Base-by-base conservation (phyloP, 768 basidiomycete genomes). In the Tephrocybe rancida region DNA sequence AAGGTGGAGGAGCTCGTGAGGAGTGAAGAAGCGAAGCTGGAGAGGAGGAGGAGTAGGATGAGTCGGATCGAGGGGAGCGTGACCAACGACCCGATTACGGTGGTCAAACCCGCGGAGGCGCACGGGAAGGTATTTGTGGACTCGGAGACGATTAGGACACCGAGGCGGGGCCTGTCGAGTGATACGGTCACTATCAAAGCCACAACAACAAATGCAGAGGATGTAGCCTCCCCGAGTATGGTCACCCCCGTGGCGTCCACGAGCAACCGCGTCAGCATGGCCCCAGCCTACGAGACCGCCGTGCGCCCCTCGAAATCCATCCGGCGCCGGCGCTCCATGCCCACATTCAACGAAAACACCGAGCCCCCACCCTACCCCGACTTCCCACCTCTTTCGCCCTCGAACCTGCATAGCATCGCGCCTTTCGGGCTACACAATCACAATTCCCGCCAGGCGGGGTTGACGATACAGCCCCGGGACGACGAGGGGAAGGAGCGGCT, bases 401-500 rank as follows among this genome's bases (percentile, higher is more conserved):
- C 47, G 13, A 37, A 54, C n/a, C 4, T 54, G 14, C 47, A 54
- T 14, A 35, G 29, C 6, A 18, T 35, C 9, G 8, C 27, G 22
- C 68, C 63, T 11, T 58, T 60, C 44, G 62, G 55, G 43, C 61
- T 62, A 55, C 60, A 58, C 45, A 49, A 47, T 60, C 45, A 54
- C 62, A 37, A 37, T 37, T 13, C 35, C 9, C 35, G 35, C 9
- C 11, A 11, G 35, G 35, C n/a, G 39, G 19, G 39, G 39, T 13
- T 19, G 24, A 30, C 47, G 22, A 73, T 83, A 48, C 65, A 67
- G 60, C 81, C 83, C 1, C 74, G 78, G 9, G 88, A 89, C n/a
- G 92, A 95, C 55, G 96, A 96, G 65, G 96, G 92, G 8, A 71
- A 61, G 43, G 96, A 99, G 69, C 68, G 67, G 34, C 78, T 99